Base-by-base conservation (phyloP, 1,284 basidiomycete genomes). In the Microbotryum saponariae region DNA sequence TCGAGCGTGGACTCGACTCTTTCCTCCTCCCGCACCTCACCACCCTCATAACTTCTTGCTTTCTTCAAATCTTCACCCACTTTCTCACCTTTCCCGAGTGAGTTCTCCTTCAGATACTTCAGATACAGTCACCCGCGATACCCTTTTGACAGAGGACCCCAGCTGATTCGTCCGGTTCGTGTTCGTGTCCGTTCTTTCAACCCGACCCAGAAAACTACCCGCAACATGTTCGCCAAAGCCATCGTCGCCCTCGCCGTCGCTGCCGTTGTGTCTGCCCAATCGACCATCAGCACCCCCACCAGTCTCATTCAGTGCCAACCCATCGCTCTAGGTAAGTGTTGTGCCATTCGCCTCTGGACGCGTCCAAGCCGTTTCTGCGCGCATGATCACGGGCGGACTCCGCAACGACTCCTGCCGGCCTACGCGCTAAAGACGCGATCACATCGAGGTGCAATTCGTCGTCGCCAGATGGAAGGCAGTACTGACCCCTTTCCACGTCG, bases 271-370 rank as follows among this genome's bases (percentile, higher is more conserved):
- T 53, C 59, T 29, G 65, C 59, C 18, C 61, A 61, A 53, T 44
- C 44, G 27, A 42, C 37, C 37, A 63, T 66, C 65, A 59, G 58
- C 56, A 66, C 62, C 42, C 62, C 65, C n/a, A 57, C 61, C 20
- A 59, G 53, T 33, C 61, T 66, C 61, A 61, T 61, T 59, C 65
- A 51, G 60, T 50, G 46, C 25, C 48, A 21, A 46, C 52, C 29
- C 21, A 23, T 33, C 21, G 20, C 33, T 49, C 46, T 44, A 16
- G 10, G 49, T 51, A 21, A 50, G 27, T 47, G n/a, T 4, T 27
- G 7, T 31, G 37, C 29, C 44, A 2, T 25, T 12, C 33, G 51
- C 51, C 33, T 29, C n/a, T 29, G 33, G 14, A 29, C 51, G n/a
- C 10, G 23, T 12, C 21, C 29, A 20, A 14, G 8, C 51, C 25